phyloP scores from a whole-genome alignment of 768 basidiomycete genomes.

The Amanita pallidorosea region DNA sequence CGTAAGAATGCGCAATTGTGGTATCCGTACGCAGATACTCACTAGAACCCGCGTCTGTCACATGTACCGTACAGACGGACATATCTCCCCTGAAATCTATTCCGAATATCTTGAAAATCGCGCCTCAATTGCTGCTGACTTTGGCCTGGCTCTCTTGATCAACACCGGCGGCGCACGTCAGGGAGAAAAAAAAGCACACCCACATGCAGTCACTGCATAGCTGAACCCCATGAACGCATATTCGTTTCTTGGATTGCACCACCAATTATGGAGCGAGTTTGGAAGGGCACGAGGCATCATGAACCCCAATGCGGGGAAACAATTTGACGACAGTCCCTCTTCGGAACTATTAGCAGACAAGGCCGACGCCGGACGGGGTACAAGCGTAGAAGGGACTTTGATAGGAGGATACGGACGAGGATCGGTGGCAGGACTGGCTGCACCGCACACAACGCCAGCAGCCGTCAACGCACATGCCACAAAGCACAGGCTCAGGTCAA shows the following conservation, averaged over 20 bases:
- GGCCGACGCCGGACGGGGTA: neutral
- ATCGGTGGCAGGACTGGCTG: neutral
- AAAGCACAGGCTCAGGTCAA: neutral
- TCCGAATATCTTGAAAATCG: conserved; percentile 52
- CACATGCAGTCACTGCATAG: conserved; percentile 62
- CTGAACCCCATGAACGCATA: conserved; percentile 73
- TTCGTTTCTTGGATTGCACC: conserved; percentile 55
- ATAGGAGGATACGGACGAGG: neutral
- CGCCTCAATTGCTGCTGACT: conserved; percentile 33
- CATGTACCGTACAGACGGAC: conserved; percentile 47
- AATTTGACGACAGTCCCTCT: conserved; percentile 18
- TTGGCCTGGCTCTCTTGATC: conserved; percentile 35
- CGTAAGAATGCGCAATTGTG: neutral
- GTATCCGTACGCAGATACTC: conserved; percentile 8
- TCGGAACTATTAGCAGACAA: neutral
- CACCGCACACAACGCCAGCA: neutral
- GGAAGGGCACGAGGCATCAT: conserved; percentile 44
- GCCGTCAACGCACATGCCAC: neutral
- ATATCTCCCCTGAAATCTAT: conserved; percentile 53
- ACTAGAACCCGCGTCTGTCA: conserved; percentile 37
- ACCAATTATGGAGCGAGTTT: conserved; percentile 37
- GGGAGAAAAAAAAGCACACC: conserved; percentile 9
- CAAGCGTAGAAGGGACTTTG: neutral
- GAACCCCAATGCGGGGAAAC: conserved; percentile 36
- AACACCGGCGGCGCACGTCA: neutral